These are phyloP conservation scores for Calonectria ilicicola DNA, from an alignment of 2,329 filamentous ascomycete species.

Conservation along the genomic window DNA sequence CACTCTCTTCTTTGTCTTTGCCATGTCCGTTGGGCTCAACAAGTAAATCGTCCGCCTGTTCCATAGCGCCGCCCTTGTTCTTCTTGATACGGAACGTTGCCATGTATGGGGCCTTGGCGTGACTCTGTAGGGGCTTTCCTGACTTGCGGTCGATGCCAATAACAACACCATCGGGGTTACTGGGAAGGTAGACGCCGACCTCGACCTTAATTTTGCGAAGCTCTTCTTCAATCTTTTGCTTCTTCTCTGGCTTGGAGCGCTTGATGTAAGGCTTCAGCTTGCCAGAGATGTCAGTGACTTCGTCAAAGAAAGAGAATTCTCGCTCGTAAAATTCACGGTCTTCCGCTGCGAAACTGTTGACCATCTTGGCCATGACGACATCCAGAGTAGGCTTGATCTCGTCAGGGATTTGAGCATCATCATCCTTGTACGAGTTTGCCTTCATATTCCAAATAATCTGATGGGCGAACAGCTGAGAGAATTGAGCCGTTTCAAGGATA, in stretches of 20 bases:
- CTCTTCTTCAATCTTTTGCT: conserved; percentile 99
- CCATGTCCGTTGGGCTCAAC: conserved; percentile 59
- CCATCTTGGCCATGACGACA: conserved; percentile 86
- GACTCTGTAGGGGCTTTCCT: conserved; percentile 95
- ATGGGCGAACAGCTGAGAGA: conserved; percentile 98
- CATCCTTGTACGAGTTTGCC: conserved; percentile 97
- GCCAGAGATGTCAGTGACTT: conserved; percentile 94
- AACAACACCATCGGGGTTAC: conserved; percentile 96
- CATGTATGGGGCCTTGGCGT: conserved; percentile 99
- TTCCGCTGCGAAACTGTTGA: conserved; percentile 81
- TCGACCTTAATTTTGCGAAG: conserved; percentile 97
- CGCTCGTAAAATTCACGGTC: conserved; percentile 92
- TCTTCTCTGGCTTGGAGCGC: conserved; percentile 93
- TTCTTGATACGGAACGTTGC: conserved; percentile 98
- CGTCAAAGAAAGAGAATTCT: conserved; percentile 98
- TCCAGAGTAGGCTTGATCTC: conserved; percentile 94
- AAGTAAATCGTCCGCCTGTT: conserved; percentile 64
- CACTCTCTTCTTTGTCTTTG: conserved; percentile 55
- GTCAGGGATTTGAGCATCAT: conserved; percentile 90
- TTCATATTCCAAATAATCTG: conserved; percentile 99
- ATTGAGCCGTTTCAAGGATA: conserved; percentile 95
- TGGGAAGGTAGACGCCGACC: conserved; percentile 95
- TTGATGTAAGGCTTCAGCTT: conserved; percentile 96
- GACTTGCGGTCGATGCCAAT: conserved; percentile 98
- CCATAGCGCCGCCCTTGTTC: conserved; percentile 65